Evolutionary conservation across 345 rosid species (phyloP).

Genomic region (Populus pruinosa): DNA sequence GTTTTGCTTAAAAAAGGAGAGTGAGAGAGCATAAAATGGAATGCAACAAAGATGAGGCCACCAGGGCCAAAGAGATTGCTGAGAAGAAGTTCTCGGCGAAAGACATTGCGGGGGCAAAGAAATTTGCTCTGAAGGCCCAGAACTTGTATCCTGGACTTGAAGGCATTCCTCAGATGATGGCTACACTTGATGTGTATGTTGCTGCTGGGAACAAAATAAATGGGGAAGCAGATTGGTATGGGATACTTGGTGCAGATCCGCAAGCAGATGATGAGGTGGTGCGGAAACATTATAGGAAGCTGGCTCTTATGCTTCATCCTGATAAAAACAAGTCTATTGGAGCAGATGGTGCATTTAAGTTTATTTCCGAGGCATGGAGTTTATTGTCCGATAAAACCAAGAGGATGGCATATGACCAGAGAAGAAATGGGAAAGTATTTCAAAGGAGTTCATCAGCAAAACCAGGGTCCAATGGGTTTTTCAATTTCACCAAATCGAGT

Average conservation of each 20-base stretch:
- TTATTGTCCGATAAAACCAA: conserved; percentile 60
- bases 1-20: neutral
- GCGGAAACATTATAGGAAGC: conserved; percentile 63
- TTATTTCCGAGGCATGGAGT: conserved; percentile 45
- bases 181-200: conserved; percentile 56
- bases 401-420: conserved; percentile 60
- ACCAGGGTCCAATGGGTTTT: conserved; percentile 36
- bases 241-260: conserved; percentile 59
- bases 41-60: conserved; percentile 89
- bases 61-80: conserved; percentile 81
- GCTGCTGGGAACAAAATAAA: conserved; percentile 55
- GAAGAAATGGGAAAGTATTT: conserved; percentile 31
- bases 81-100: conserved; percentile 68
- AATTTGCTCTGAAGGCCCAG: conserved; percentile 74
- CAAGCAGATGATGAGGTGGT: conserved; percentile 57
- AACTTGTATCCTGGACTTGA: conserved; percentile 68
- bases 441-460: conserved; percentile 34
- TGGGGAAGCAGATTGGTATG: conserved; percentile 81
- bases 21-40: conserved; percentile 45
- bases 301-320: conserved; percentile 73
- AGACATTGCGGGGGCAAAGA: conserved; percentile 68
- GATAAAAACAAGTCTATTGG: conserved; percentile 85
- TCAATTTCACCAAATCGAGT: conserved; percentile 34
- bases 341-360: conserved; percentile 82
- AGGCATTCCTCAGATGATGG: conserved; percentile 59